Conservation (phyloP, 2,329 filamentous ascomycete genomes). For the Ascochyta koolunga region DNA sequence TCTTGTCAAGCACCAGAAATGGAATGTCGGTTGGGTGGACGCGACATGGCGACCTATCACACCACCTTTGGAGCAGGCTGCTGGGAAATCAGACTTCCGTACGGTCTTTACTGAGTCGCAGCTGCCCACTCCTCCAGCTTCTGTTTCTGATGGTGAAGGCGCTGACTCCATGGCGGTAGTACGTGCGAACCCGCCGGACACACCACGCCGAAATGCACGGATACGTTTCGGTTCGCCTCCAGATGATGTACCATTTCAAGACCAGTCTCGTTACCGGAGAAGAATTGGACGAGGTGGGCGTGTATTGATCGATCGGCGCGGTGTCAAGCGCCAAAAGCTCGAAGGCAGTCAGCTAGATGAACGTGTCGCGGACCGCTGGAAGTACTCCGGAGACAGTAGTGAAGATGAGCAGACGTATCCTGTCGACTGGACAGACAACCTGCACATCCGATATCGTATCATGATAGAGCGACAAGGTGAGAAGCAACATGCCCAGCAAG, state of each 20-base stretch:
- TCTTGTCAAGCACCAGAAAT: slow-evolving; percentile 84
- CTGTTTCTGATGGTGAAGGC: slow-evolving; percentile 52
- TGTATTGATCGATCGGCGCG: slow-evolving; percentile 85
- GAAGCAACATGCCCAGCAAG: slow-evolving; percentile 41
- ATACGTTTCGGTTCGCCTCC: slow-evolving; percentile 49
- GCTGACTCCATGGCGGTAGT: slow-evolving; percentile 48
- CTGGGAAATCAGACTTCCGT: slow-evolving; percentile 47
- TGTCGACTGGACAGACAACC: slow-evolving; percentile 70
- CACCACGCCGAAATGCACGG: slow-evolving; percentile 34
- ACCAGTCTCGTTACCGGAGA: slow-evolving; percentile 74
- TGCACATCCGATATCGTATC: slow-evolving; percentile 64
- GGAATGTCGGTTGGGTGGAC: slow-evolving; percentile 91
- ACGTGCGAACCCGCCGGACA: slow-evolving; percentile 34
- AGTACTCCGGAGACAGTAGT: slow-evolving; percentile 84
- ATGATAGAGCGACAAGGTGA: slow-evolving; percentile 53
- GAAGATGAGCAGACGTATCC: slow-evolving; percentile 77
- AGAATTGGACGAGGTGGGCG: slow-evolving; percentile 84
- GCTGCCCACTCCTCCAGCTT: slow-evolving; percentile 56
- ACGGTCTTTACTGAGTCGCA: slow-evolving; percentile 47
- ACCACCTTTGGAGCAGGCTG: slow-evolving; percentile 67
- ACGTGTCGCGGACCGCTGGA: slow-evolving; percentile 62
- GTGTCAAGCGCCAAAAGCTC: slow-evolving; percentile 60
- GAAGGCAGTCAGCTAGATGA: slow-evolving; percentile 33
- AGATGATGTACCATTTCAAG: slow-evolving; percentile 46
- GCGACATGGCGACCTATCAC: slow-evolving; percentile 84